A percentile compares a stretch with the other conserved stretches of the same genome.
Conservation (phyloP, 2,329 filamentous ascomycete species). For the Nemania sp. region DNA sequence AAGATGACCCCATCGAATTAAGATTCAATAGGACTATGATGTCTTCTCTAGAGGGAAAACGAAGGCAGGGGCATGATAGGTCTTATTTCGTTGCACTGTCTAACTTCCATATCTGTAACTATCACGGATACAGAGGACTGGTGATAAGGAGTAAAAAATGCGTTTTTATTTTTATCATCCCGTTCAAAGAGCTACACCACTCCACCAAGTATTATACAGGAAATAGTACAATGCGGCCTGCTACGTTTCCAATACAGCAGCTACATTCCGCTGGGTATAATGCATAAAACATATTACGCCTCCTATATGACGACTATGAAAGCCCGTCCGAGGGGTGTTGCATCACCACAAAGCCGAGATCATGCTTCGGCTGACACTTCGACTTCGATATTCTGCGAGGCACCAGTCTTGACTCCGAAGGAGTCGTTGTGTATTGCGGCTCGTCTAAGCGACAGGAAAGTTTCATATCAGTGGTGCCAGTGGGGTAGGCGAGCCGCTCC, state of each 20-base stretch:
- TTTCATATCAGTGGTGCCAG: too few species aligned
- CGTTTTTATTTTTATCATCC: not conserved
- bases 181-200: slow-evolving; percentile 8
- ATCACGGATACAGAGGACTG: not conserved
- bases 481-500: too few species aligned
- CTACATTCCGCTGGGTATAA: slow-evolving; percentile 20
- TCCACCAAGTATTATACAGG: slow-evolving; percentile 21
- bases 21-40: too few species aligned
- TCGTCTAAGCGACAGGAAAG: too few species aligned
- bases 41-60: too few species aligned
- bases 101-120: too few species aligned
- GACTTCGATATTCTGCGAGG: not conserved
- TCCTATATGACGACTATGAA: slow-evolving; percentile 13
- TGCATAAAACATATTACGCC: slow-evolving; percentile 15
- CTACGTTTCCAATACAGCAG: slow-evolving; percentile 16
- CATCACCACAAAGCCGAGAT: not conserved
- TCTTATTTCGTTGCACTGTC: too few species aligned
- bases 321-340: not conserved
- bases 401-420: not conserved
- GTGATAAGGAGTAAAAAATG: too few species aligned
- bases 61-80: too few species aligned
- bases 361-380: not conserved
- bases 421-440: not conserved
- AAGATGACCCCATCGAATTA: too few species aligned
- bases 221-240: slow-evolving; percentile 17